A percentile compares a stretch with the other conserved stretches of the same genome.
Conservation (phyloP, 2,329 filamentous ascomycete species). For the Fusarium floridanum region DNA sequence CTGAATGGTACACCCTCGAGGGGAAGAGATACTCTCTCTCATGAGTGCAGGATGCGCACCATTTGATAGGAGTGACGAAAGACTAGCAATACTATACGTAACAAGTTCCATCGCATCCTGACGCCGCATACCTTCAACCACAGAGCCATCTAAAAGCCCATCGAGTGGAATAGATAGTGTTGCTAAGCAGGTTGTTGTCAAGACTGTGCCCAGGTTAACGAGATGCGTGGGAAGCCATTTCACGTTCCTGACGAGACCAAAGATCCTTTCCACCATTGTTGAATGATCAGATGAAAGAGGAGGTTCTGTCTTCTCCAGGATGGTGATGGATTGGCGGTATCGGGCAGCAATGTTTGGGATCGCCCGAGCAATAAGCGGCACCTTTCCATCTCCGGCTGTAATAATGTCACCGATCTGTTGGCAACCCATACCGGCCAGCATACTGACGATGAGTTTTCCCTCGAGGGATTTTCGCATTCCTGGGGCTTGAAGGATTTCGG, state of each 20-base stretch:
- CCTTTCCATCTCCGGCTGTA: too few relatives aligned
- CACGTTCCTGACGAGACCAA: not conserved
- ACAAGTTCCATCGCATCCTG: not conserved
- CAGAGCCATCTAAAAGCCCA: not conserved
- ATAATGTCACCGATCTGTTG: not conserved
- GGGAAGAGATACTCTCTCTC: not conserved
- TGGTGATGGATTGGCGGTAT: conserved; percentile 4
- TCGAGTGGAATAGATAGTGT: not conserved
- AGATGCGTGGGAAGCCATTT: not conserved
- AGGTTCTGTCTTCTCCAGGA: not conserved
- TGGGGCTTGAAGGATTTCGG: not conserved
- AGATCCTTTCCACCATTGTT: not conserved
- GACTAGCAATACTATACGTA: not conserved
- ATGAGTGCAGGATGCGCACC: not conserved
- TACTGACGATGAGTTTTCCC: not conserved
- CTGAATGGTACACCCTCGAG: not conserved
- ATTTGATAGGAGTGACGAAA: not conserved
- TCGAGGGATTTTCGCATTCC: not conserved
- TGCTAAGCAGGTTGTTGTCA: not conserved
- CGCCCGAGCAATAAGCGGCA: not conserved
- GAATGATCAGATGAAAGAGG: not conserved
- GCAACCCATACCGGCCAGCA: not conserved
- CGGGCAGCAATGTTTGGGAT: not conserved
- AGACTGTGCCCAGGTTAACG: not conserved
- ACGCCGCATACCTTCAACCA: not conserved